Evolutionary conservation across 1,139 yeast species (phyloP).

Genomic region (Debaryomycetaceae sp.): DNA sequence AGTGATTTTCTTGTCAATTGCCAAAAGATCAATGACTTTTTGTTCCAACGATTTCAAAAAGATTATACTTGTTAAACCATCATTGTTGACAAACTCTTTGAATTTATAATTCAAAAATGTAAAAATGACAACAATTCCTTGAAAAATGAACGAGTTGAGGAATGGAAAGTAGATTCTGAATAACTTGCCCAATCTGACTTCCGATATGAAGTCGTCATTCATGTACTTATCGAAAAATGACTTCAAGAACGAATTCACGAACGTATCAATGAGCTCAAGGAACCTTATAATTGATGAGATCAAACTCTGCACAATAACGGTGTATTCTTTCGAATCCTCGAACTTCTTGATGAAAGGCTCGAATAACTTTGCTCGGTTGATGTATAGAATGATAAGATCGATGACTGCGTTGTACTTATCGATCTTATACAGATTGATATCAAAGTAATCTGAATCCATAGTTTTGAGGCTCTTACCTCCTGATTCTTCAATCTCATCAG

Average conservation of each 20-base stretch:
- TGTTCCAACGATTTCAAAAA: constrained; percentile 24
- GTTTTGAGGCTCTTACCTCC: constrained; percentile 9
- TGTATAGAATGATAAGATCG: constrained; percentile 45
- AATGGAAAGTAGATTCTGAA: constrained; percentile 42
- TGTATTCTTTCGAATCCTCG: constrained; percentile 25
- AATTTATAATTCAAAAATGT: constrained; percentile 45
- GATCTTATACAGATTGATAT: constrained; percentile 23
- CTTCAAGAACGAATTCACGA: constrained; percentile 21
- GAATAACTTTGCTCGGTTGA: constrained; percentile 49
- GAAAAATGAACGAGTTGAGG: constrained; percentile 47
- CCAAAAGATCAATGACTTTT: constrained; percentile 20
- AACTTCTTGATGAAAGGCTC: constrained; percentile 49
- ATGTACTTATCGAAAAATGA: constrained; percentile 14
- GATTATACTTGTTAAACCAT: constrained; percentile 14
- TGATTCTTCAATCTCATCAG: constrained; percentile 1
- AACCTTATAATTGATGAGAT: constrained; percentile 37
- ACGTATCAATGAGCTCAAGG: constrained; percentile 28
- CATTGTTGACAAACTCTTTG: constrained; percentile 28
- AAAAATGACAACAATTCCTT: constrained; percentile 49
- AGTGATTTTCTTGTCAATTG: constrained; percentile 22
- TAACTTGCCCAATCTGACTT: constrained; percentile 28
- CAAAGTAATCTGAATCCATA: constrained; percentile 7
- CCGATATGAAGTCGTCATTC: constrained; percentile 9
- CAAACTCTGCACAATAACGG: constrained; percentile 27
- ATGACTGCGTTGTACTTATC: constrained; percentile 36